Evolutionary conservation across 495 filamentous ascomycete species (phyloP), one percentile per base, ranked within the genome.

Genomic region (Pseudoneurospora amorphoporcata): DNA sequence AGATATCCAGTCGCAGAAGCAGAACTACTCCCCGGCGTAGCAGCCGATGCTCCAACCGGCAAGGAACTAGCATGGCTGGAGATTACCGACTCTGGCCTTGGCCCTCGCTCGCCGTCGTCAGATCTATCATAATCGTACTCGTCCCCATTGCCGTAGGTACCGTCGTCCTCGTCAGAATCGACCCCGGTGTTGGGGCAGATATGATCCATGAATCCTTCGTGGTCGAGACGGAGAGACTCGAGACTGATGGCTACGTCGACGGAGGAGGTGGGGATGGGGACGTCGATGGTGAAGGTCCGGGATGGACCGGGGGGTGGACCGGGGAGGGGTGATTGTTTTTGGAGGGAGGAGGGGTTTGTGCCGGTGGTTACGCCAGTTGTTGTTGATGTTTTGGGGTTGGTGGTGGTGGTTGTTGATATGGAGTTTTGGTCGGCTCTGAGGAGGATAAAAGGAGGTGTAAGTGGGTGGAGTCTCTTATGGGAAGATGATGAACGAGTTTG

Each of bases 281-380:
- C 83, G 79, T 86, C 83, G 75, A 86, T 86, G 68, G 82, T 85
- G 73, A 86, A 86, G 41, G 83, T 86, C 74, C 82, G 82, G 73
- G 82, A 83, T 7, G 83, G 83, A 6, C 80, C 81, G n/a, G 82
- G 75, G 3, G 80, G 79, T 10, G 75, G 76, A 41, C 42, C 61
- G 75, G 69, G 7, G 42, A 45, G 68, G 73, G 69, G 9, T 70
- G 68, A 42, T 77, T 74, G 23, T 74, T 79, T 16, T 40, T 69
- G 43, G 42, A 45, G 75, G 75, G 37, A 40, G 61, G 39, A 39
- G 35, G 8, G 32, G 40, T 37, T 58, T 12, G 65, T 40, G 3
- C 39, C 19, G 38, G 68, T 53, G 69, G n/a, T 71, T 10, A 29
- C 37, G 8, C 39, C 29, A 39, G 72, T 39, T 47, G 58, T 16